Conservation (phyloP, 1,139 yeast genomes). For the Magnusiomyces paraingens region DNA sequence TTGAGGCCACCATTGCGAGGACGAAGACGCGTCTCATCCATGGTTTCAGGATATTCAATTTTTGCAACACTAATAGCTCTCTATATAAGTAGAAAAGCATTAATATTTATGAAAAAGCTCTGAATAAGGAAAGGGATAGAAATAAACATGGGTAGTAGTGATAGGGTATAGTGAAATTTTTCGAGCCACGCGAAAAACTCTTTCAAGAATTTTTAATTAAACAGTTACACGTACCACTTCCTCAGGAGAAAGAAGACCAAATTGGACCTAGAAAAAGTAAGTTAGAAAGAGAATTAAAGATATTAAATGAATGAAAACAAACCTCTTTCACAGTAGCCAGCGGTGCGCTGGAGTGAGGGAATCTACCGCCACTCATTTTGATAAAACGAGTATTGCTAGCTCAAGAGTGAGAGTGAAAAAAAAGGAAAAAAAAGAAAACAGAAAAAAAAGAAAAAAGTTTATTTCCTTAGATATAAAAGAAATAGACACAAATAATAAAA, state of each 20-base stretch:
- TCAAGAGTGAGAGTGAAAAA: not conserved
- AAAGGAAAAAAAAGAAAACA: not conserved
- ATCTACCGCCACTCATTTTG: conserved; percentile 42
- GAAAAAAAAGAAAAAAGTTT: conserved; percentile 4
- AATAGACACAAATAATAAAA: not conserved
- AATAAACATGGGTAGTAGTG: conserved; percentile 5
- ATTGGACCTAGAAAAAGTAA: conserved; percentile 55
- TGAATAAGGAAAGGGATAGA: not conserved
- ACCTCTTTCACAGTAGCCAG: conserved; percentile 93
- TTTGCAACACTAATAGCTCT: conserved; percentile 96
- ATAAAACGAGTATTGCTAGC: not conserved
- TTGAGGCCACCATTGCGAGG: conserved; percentile 96
- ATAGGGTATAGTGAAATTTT: conserved; percentile 18
- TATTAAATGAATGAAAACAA: conserved; percentile 26
- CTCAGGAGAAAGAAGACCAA: conserved; percentile 96
- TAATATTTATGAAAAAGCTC: conserved; percentile 1
- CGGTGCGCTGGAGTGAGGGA: conserved; percentile 97
- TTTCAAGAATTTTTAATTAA: not conserved
- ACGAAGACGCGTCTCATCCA: conserved; percentile 93
- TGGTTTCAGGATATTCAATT: conserved; percentile 96
- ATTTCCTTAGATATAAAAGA: conserved; percentile 6
- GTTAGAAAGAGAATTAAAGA: not conserved
- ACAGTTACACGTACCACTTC: conserved; percentile 51
- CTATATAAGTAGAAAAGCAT: conserved; percentile 22
- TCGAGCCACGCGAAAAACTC: conserved; percentile 7